Evolutionary conservation across 805 yeast species (phyloP).

Genomic region (Ogataea dorogensis): DNA sequence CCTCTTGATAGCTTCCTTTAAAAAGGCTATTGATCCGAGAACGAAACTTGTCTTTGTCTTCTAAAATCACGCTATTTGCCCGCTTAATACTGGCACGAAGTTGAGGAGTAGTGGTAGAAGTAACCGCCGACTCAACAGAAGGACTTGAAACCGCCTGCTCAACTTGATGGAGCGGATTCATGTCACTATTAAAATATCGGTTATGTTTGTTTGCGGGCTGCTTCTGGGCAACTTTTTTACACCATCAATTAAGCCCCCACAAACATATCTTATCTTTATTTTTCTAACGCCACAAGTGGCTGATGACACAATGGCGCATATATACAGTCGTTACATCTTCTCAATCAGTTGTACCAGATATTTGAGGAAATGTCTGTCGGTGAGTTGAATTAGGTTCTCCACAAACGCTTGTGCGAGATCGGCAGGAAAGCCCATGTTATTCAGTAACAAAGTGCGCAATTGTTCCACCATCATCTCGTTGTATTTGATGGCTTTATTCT

Average conservation of each 20-base stretch:
- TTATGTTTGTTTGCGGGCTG: conserved; percentile 11
- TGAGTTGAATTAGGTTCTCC: conserved; percentile 51
- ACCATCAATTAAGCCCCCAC: conserved; percentile 13
- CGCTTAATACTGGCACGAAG: conserved; percentile 23
- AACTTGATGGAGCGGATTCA: conserved; percentile 10
- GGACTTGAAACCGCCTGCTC: conserved; percentile 9
- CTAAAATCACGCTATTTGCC: conserved; percentile 31
- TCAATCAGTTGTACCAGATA: conserved; percentile 50
- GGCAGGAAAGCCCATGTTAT: conserved; percentile 61
- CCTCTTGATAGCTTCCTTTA: conserved; percentile 18
- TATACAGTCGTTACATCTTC: conserved; percentile 16
- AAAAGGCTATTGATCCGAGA: conserved; percentile 26
- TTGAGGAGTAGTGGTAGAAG: conserved; percentile 1
- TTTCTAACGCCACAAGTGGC: conserved; percentile 2
- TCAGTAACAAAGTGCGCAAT: conserved; percentile 38
- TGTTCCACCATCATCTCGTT: conserved; percentile 34
- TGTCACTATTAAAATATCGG: neutral
- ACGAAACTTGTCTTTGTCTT: conserved; percentile 29
- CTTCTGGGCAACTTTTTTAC: conserved; percentile 11
- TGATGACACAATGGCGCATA: conserved; percentile 1
- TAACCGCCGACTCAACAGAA: neutral
- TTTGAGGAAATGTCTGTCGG: conserved; percentile 67
- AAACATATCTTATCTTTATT: conserved; percentile 8
- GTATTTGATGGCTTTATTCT: conserved; percentile 24
- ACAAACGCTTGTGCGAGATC: conserved; percentile 62